Evolutionary conservation across 140 eudicot species (phyloP), one percentile per base, ranked within the genome.

Genomic region (Bidens hawaiensis): DNA sequence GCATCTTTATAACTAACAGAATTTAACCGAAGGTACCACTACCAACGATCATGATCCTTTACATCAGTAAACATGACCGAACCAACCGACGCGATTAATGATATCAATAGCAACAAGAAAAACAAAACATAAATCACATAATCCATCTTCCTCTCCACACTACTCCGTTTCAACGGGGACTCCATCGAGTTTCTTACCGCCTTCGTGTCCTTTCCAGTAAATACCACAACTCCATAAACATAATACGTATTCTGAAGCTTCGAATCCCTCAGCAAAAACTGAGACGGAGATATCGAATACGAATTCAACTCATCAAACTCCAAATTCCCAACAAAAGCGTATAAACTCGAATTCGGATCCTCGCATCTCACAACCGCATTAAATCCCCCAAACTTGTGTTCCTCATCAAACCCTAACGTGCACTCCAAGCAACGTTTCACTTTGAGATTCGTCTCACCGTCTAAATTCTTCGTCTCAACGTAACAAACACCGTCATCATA

Each of bases 391-490:
- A 76, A 51, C 40, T 74, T 68, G 2, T 10, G 1, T 4, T 73
- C 80, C 38, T 76, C 73, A 28, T 69, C 77, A 25, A 73, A 73
- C 40, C 38, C 18, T 18, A 73, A 19, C 46, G 86, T 81, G 42
- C 80, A 54, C 49, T 81, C 86, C 50, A 81, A 77, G 31, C 83
- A 76, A 69, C 83, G 78, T 48, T 81, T 81, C 14, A 81, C 66
- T 77, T 81, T 81, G 6, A 81, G 77, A 69, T 81, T 81, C 28
- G 86, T 81, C 65, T 81, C 82, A 2, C 86, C 86, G 19, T 81
- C 86, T 58, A 81, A 62, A 38, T 81, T 81, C 86, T 76, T 81
- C 0, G 85, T 80, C 45, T 80, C 85, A 2, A 81, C 86, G 43
- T 81, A 81, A 55, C 83, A 81, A 69, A 81, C 67, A 3, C 83